Conservation (phyloP, 2,329 filamentous ascomycete species). For the Xylaria sp. region DNA sequence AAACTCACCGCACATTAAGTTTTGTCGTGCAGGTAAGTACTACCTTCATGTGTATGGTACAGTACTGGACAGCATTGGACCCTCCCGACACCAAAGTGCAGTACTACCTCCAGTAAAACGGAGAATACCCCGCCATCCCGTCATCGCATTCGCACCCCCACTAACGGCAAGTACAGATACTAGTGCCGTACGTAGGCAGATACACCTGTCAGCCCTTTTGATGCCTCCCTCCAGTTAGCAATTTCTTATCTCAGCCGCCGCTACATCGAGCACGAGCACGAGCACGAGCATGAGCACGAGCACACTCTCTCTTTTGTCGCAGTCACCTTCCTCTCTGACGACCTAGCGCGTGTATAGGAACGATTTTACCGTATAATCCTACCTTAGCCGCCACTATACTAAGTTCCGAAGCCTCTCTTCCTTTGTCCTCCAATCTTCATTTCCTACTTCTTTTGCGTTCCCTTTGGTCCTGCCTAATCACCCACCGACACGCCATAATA, state of each 20-base stretch:
- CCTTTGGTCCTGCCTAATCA: slow-evolving; percentile 9
- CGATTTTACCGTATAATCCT: too few species aligned
- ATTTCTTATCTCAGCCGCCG: slow-evolving; percentile 30
- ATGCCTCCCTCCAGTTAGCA: slow-evolving; percentile 11
- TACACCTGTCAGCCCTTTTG: background rate
- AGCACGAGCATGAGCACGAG: background rate
- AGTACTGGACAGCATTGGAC: too few species aligned
- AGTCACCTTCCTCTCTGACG: background rate
- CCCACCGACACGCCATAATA: slow-evolving; percentile 16
- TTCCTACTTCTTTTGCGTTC: background rate
- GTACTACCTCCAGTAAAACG: background rate
- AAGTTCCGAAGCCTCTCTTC: background rate
- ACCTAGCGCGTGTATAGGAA: background rate
- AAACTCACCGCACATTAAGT: background rate
- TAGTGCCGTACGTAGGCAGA: too few species aligned
- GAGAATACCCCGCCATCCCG: slow-evolving; percentile 32
- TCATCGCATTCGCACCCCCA: slow-evolving; percentile 31
- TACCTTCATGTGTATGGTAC: too few species aligned
- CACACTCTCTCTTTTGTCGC: background rate
- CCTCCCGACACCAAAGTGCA: background rate
- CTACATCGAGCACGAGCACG: slow-evolving; percentile 4
- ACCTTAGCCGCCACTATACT: background rate
- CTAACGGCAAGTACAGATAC: slow-evolving; percentile 16
- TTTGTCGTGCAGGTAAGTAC: background rate
- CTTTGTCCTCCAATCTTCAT: background rate